Conservation (phyloP, 2,329 filamentous ascomycete genomes). For the Fonsecaea monophora region DNA sequence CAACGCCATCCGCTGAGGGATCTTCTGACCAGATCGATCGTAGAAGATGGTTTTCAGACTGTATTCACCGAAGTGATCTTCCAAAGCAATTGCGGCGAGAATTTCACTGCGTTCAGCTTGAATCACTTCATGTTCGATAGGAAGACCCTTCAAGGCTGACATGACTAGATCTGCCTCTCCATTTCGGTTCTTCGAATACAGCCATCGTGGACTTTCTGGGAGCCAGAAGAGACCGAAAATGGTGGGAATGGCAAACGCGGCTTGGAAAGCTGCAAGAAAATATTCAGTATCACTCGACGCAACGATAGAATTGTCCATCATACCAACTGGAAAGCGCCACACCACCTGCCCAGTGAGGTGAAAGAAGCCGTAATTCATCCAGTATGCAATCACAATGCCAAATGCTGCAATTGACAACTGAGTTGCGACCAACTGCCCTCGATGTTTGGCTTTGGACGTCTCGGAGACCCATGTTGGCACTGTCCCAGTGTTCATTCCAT, state of each 20-base stretch:
- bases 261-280: conserved; percentile 53
- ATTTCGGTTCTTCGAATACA: conserved; percentile 52
- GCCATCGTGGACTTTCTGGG: conserved; percentile 55
- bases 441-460: conserved; percentile 52
- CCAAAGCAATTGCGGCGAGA: conserved; percentile 24
- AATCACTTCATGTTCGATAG: conserved; percentile 22
- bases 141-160: conserved; percentile 53
- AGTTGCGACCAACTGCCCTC: conserved; percentile 56
- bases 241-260: conserved; percentile 57
- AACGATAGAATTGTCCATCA: background rate
- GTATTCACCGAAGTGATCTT: conserved; percentile 24
- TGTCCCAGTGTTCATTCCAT: conserved; percentile 60
- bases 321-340: conserved; percentile 51
- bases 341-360: conserved; percentile 52
- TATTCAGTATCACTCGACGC: background rate
- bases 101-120: conserved; percentile 26
- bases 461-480: conserved; percentile 61
- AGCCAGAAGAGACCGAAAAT: conserved; percentile 55
- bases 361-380: conserved; percentile 61
- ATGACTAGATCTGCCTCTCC: conserved; percentile 57
- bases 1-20: conserved; percentile 20
- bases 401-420: conserved; percentile 59
- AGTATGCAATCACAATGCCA: conserved; percentile 59
- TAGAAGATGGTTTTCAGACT: conserved; percentile 26
- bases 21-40: conserved; percentile 27